Percentiles rank a stretch among this genome's conserved stretches.
phyloP scores from a whole-genome alignment of 108 stramenopile genomes.

The Skeletonema menzelii region DNA sequence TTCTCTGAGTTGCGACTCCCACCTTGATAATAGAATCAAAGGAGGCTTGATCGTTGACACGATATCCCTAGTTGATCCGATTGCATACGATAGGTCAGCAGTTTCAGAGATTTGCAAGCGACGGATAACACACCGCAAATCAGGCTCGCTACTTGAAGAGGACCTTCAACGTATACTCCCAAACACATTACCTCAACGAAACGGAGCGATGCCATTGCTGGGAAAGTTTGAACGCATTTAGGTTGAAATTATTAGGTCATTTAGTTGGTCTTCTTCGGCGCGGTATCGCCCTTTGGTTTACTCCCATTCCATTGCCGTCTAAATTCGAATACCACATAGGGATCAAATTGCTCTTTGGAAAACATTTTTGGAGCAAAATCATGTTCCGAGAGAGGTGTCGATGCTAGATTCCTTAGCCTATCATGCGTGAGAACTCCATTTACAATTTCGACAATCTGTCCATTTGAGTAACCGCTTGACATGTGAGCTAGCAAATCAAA shows the following conservation, averaged over 20 bases:
- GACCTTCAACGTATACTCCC: slow-evolving; percentile 33
- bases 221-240: slow-evolving; percentile 17
- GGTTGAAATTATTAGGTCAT: background rate
- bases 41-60: slow-evolving; percentile 45
- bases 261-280: background rate
- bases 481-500: background rate
- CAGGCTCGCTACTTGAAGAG: slow-evolving; percentile 20
- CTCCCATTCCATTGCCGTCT: background rate
- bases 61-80: slow-evolving; percentile 44
- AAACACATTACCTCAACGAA: slow-evolving; percentile 24
- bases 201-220: slow-evolving; percentile 38
- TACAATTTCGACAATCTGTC: background rate
- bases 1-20: slow-evolving; percentile 50
- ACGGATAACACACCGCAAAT: slow-evolving; percentile 40
- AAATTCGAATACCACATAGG: no score
- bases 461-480: background rate
- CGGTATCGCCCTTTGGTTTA: background rate
- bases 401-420: background rate
- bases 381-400: background rate
- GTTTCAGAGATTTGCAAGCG: slow-evolving; percentile 35
- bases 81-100: slow-evolving; percentile 24
- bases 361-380: background rate
- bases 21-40: slow-evolving; percentile 43
- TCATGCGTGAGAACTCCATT: background rate
- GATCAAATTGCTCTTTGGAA: background rate